Percentiles rank a stretch among this genome's conserved stretches.
These are phyloP conservation scores for Tricholoma terreum DNA, from an alignment of 768 basidiomycete species.

Conservation along the genomic window DNA sequence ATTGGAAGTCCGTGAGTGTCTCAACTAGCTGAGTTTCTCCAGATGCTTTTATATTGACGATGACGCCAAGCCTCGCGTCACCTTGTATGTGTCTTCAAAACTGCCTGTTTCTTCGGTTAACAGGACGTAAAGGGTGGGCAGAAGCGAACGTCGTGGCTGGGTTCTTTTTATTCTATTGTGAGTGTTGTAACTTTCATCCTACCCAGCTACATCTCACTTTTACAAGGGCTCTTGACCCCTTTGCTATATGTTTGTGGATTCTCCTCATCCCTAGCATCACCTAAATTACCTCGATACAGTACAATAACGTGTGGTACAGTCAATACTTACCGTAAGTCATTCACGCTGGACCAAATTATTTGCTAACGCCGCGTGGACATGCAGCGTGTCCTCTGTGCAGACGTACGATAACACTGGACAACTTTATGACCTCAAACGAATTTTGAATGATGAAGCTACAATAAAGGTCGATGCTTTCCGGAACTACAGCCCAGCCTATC, in stretches of 20 bases:
- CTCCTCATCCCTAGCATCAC: slow-evolving; percentile 1
- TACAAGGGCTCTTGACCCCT: slow-evolving; percentile 47
- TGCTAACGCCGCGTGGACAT: slow-evolving; percentile 10
- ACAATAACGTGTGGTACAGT: slow-evolving; percentile 53
- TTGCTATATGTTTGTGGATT: slow-evolving; percentile 38
- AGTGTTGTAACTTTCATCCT: slow-evolving; percentile 11
- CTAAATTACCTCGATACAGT: slow-evolving; percentile 28
- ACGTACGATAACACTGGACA: slow-evolving; percentile 61
- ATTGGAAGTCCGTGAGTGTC: slow-evolving; percentile 56
- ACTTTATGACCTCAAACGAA: slow-evolving; percentile 39
- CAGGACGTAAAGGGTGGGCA: slow-evolving; percentile 57
- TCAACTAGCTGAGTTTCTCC: neutral
- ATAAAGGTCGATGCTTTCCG: slow-evolving; percentile 45
- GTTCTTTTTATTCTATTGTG: slow-evolving; percentile 66
- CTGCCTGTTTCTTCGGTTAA: slow-evolving; percentile 11
- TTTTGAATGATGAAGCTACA: slow-evolving; percentile 37
- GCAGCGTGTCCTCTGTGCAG: slow-evolving; percentile 41
- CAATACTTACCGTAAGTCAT: slow-evolving; percentile 54
- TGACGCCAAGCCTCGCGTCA: slow-evolving; percentile 37
- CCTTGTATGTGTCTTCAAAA: slow-evolving; percentile 37
- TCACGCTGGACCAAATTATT: neutral
- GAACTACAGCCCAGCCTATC: slow-evolving; percentile 45
- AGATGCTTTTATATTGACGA: slow-evolving; percentile 8
- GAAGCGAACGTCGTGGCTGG: slow-evolving; percentile 65
- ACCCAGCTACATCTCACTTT: slow-evolving; percentile 1